Conservation (phyloP, 2,329 filamentous ascomycete species). For the Westerdykella ornata region DNA sequence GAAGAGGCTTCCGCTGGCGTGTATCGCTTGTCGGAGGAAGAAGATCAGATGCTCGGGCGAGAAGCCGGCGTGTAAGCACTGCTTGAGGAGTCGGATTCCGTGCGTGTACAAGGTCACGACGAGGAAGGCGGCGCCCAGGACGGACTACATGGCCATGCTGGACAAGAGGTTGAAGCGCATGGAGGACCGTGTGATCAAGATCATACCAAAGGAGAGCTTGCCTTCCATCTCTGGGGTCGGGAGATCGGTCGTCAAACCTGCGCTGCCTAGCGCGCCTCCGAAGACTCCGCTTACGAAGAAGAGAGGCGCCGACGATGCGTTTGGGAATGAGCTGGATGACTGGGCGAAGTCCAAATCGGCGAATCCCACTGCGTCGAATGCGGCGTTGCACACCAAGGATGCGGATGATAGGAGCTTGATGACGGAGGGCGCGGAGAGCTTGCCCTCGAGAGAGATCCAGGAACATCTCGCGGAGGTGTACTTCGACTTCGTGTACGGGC, state of each 20-base stretch:
- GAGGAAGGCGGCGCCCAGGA: constrained; percentile 85
- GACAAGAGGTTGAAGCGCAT: constrained; percentile 93
- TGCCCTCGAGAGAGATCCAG: constrained; percentile 82
- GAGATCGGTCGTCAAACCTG: constrained; percentile 77
- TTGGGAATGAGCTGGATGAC: constrained; percentile 70
- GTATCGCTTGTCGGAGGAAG: constrained; percentile 91
- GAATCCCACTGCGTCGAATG: constrained; percentile 49
- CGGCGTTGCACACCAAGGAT: constrained; percentile 42
- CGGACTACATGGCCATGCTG: constrained; percentile 98
- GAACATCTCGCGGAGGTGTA: constrained; percentile 91
- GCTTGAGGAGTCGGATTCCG: constrained; percentile 81
- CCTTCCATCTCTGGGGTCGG: constrained; percentile 61
- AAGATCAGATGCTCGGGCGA: constrained; percentile 98
- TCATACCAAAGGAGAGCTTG: constrained; percentile 80
- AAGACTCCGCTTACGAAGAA: constrained; percentile 64
- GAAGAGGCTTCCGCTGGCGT: constrained; percentile 85
- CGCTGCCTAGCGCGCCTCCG: constrained; percentile 51
- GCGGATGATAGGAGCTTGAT: constrained; percentile 70
- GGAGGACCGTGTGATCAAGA: constrained; percentile 96
- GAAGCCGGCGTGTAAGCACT: constrained; percentile 96
- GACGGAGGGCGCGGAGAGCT: constrained; percentile 71
- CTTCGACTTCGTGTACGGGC: constrained; percentile 92
- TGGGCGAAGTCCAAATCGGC: constrained; percentile 61
- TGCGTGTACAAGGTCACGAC: constrained; percentile 98
- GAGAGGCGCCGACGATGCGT: constrained; percentile 77